Conservation (phyloP, 2,329 filamentous ascomycete species). For the Coccinonectria pachysandricola region DNA sequence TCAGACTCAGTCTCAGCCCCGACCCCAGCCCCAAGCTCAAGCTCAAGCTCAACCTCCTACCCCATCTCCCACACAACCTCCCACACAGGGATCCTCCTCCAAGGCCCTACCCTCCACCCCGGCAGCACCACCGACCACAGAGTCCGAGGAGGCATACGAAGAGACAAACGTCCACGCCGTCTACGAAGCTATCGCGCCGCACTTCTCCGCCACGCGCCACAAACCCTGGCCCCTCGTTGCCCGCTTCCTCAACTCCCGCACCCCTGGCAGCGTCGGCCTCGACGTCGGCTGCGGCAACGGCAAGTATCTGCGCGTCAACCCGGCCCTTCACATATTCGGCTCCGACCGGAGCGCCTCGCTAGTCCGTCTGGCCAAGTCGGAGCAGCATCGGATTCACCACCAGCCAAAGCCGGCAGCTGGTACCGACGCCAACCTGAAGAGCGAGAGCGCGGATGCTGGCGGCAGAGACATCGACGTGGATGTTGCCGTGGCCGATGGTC, state of each 20-base stretch:
- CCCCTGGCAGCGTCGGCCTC: slow-evolving; percentile 66
- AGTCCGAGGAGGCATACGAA: slow-evolving; percentile 67
- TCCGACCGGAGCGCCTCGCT: slow-evolving; percentile 66
- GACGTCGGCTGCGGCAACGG: slow-evolving; percentile 96
- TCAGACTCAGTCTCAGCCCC: no score
- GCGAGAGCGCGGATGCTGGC: not conserved
- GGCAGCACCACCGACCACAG: no score
- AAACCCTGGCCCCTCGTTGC: slow-evolving; percentile 91
- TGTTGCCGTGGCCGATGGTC: slow-evolving; percentile 68
- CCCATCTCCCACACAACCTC: no score
- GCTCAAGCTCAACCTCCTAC: no score
- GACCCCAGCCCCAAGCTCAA: no score
- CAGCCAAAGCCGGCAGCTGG: slow-evolving; percentile 3
- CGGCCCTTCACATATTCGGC: slow-evolving; percentile 66
- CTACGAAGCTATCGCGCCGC: slow-evolving; percentile 77
- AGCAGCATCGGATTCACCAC: slow-evolving; percentile 10
- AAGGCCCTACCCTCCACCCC: no score
- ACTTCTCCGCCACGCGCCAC: slow-evolving; percentile 72
- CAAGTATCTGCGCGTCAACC: slow-evolving; percentile 81
- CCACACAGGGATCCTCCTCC: no score
- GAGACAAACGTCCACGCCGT: slow-evolving; percentile 79
- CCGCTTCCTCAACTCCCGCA: slow-evolving; percentile 57
- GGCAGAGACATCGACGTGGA: slow-evolving; percentile 39
- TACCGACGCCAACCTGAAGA: not conserved
- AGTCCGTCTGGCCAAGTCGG: slow-evolving; percentile 35